Conservation (phyloP, 2,329 filamentous ascomycete species). For the Cercospora sp. region DNA sequence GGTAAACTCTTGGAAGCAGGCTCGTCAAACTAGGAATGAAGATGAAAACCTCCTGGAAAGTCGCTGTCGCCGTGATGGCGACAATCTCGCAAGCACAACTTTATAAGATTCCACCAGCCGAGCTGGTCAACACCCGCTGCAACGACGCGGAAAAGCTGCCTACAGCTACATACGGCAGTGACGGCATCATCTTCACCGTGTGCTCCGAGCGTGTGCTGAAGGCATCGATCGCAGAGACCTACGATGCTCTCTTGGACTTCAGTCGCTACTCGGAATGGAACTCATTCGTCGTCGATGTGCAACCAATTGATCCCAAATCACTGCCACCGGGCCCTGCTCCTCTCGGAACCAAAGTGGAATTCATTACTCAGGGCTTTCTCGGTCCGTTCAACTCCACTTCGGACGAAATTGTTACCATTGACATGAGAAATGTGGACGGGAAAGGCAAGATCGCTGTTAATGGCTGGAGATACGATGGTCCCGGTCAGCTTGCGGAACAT, state of each 20-base stretch:
- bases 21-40: background rate
- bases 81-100: background rate
- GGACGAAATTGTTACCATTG: constrained; percentile 8
- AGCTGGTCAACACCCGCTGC: constrained; percentile 3
- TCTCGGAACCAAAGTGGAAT: constrained; percentile 1
- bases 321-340: background rate
- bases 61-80: background rate
- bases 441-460: background rate
- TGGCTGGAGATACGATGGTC: constrained; percentile 7
- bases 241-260: constrained; percentile 8
- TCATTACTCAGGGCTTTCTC: constrained; percentile 7
- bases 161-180: constrained; percentile 8
- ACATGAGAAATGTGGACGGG: background rate
- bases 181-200: constrained; percentile 8
- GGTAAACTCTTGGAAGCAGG: background rate
- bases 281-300: constrained; percentile 6
- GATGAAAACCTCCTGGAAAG: background rate
- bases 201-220: constrained; percentile 1
- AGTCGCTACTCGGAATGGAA: constrained; percentile 10
- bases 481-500: constrained; percentile 13
- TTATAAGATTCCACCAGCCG: background rate
- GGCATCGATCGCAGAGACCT: background rate
- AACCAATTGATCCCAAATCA: background rate
- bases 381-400: constrained; percentile 2
- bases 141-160: background rate